Conservation (phyloP, 257 asterid genomes). For the Voacanga thouarsii region DNA sequence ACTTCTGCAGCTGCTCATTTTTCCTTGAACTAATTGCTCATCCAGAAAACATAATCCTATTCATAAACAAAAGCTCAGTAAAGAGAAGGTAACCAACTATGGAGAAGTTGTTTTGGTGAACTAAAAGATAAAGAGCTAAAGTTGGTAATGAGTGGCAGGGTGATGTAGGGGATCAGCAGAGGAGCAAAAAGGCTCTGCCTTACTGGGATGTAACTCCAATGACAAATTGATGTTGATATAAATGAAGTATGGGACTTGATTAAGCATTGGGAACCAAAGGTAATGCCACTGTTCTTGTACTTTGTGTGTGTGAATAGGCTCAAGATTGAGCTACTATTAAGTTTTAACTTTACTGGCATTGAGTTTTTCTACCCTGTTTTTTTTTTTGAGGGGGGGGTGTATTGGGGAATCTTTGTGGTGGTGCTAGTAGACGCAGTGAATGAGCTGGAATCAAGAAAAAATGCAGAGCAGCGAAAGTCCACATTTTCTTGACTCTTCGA, state of each 20-base stretch:
- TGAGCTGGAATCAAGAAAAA: conserved; percentile 42
- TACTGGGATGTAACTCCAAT: conserved; percentile 1
- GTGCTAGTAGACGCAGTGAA: conserved; percentile 35
- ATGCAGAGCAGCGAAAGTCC: conserved; percentile 41
- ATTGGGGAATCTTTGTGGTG: conserved; percentile 49
- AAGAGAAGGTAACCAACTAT: conserved; percentile 52
- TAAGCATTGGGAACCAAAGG: conserved; percentile 31
- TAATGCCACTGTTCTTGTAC: conserved; percentile 15
- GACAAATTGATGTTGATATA: conserved; percentile 24
- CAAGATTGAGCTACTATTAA: not conserved
- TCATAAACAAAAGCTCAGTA: conserved; percentile 13
- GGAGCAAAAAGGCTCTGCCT: conserved; percentile 7
- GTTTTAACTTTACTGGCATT: conserved; percentile 14
- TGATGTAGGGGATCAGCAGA: conserved; percentile 19
- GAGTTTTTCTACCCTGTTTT: not conserved
- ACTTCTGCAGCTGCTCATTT: conserved; percentile 26
- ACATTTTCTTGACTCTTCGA: conserved; percentile 38
- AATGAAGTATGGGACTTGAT: conserved; percentile 18
- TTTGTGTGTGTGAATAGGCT: not conserved
- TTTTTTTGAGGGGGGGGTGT: too few relatives aligned
- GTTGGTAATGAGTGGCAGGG: conserved; percentile 14
- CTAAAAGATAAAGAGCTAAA: conserved; percentile 31
- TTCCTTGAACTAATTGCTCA: conserved; percentile 21
- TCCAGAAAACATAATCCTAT: conserved; percentile 22
- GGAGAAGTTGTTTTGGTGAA: conserved; percentile 69